These are phyloP conservation scores for Patellaria atrata DNA, from an alignment of 495 filamentous ascomycete species.

Conservation along the genomic window DNA sequence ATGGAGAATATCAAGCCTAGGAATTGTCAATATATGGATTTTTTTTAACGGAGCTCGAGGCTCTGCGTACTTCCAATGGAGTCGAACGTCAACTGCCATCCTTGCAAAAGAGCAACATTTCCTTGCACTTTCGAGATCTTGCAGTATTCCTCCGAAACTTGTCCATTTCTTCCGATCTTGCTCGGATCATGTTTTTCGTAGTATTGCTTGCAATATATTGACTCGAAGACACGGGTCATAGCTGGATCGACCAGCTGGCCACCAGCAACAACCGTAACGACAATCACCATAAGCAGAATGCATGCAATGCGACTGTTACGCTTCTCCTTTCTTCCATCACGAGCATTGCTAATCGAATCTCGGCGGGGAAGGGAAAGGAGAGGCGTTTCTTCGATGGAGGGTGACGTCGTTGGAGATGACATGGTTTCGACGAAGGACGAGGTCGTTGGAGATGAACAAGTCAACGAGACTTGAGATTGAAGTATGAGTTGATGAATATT, in stretches of 20 bases:
- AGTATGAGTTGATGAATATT: too few relatives aligned
- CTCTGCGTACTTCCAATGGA: too few relatives aligned
- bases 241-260: conserved; percentile 10
- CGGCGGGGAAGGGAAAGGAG: conserved; percentile 6
- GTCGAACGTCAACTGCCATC: conserved; percentile 18
- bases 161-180: conserved; percentile 11
- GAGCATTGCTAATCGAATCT: background rate
- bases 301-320: too few relatives aligned
- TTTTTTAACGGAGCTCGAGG: too few relatives aligned
- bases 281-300: conserved; percentile 8
- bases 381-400: conserved; percentile 11
- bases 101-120: conserved; percentile 13
- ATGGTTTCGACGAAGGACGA: too few relatives aligned
- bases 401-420: too few relatives aligned
- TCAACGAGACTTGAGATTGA: too few relatives aligned
- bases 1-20: conserved; percentile 15
- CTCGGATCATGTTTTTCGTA: conserved; percentile 14
- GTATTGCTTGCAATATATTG: conserved; percentile 14
- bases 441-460: too few relatives aligned
- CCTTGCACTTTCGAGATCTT: conserved; percentile 14
- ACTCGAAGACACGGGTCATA: conserved; percentile 16
- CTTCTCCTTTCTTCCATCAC: conserved; percentile 9
- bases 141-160: conserved; percentile 12
- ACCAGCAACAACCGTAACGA: conserved; percentile 11
- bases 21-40: too few relatives aligned